Evolutionary conservation across 2,329 filamentous ascomycete genomes (phyloP), one percentile per base, ranked within the genome.

Genomic region (Arthrobotrys megalospora): DNA sequence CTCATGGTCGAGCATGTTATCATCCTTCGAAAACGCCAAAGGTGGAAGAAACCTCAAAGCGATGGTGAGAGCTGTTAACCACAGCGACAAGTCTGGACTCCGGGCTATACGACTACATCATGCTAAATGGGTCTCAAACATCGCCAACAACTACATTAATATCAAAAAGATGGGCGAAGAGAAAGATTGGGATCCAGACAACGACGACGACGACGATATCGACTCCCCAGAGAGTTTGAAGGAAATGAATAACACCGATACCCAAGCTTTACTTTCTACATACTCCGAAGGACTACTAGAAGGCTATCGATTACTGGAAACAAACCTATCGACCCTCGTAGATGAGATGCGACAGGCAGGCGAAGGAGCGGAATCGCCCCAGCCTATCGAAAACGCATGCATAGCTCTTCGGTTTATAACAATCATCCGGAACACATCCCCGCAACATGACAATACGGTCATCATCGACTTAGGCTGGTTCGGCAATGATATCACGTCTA

Each of bases 111-210:
- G 67, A 11, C 52, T 67, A 19, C 72, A 58, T 32, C 75, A 72
- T 28, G 16, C 48, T 14, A 78, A 64, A 41, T 78, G 75, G 75
- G 71, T 78, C 38, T 21, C 24, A 32, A 78, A 58, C 24, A 78
- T 72, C 34, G 36, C 67, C 19, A 64, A 52, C n/a, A 78, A 78
- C 21, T 78, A 78, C 50, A 28, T 28, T 6, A 47, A 67, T 38
- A 78, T 78, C 12, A 72, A 78, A 41, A 67, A 62, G 28, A 78
- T 78, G 67, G 62, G 36, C 36, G 62, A 72, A 43, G 67, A 78
- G 38, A 78, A 58, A 34, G 75, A 78, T 48, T 78, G 75, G 75
- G 75, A 78, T 14, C 75, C 75, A 28, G 67, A 78, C 11, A 78
- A 78, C n/a, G 75, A 78, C 19, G 75, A 78, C 12, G 67, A 78